phyloP scores from a whole-genome alignment of 1,284 basidiomycete species.

The Puccinia hordei region DNA sequence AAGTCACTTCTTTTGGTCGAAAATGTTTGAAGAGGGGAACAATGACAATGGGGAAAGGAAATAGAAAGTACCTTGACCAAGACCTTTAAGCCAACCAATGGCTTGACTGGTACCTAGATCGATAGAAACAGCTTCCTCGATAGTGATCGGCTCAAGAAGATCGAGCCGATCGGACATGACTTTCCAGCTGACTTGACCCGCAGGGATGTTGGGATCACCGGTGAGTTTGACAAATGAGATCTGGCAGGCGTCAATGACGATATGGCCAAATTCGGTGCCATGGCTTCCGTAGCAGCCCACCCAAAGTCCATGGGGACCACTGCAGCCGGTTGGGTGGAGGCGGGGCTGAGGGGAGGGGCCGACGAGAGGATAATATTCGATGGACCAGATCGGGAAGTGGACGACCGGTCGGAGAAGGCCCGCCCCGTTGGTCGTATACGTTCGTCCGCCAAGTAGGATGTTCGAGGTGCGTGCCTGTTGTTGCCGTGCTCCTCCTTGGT shows the following conservation, averaged over 20 bases:
- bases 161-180: not conserved
- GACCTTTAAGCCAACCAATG: conserved; percentile 14
- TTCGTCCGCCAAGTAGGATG: conserved; percentile 10
- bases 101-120: not conserved
- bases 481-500: conserved; percentile 13
- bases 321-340: not conserved
- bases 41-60: no score
- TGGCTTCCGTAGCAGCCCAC: conserved; percentile 31
- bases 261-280: conserved; percentile 19
- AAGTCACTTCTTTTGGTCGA: not conserved
- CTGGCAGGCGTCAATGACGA: not conserved
- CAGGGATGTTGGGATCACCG: conserved; percentile 30
- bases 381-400: conserved; percentile 22
- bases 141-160: not conserved
- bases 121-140: conserved; percentile 1
- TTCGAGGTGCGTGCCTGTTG: not conserved
- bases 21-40: no score
- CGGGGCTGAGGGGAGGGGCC: not conserved
- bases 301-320: conserved; percentile 9
- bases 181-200: conserved; percentile 31
- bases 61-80: conserved; percentile 8
- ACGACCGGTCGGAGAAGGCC: conserved; percentile 9
- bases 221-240: conserved; percentile 40
- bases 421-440: conserved; percentile 11
- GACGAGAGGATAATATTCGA: conserved; percentile 20